Conservation (phyloP, 352 stramenopile genomes). For the Ophiocytium majus region DNA sequence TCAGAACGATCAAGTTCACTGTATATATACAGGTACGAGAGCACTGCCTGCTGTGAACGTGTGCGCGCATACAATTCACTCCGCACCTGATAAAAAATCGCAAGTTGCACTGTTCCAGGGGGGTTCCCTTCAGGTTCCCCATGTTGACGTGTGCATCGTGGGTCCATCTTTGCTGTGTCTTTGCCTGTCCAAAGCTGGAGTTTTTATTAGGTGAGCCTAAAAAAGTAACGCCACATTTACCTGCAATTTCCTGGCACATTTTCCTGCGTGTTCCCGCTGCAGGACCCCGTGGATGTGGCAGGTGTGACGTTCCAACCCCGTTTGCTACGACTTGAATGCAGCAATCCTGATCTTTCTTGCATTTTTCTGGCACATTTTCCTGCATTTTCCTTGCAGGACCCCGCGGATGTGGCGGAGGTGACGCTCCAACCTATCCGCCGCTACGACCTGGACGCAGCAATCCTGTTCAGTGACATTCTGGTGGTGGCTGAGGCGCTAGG, state of each 20-base stretch:
- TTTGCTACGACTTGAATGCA: neutral
- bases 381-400: constrained; percentile 35
- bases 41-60: too few species aligned
- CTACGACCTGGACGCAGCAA: constrained; percentile 90
- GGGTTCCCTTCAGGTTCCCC: too few species aligned
- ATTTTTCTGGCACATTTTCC: neutral
- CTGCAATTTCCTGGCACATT: neutral
- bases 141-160: too few species aligned
- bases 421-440: constrained; percentile 91
- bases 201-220: too few species aligned
- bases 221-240: too few species aligned
- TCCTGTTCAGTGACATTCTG: constrained; percentile 98
- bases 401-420: constrained; percentile 82
- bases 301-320: constrained; percentile 93
- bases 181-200: too few species aligned
- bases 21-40: too few species aligned
- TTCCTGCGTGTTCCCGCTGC: neutral
- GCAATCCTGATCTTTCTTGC: neutral
- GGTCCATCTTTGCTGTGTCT: too few species aligned
- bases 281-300: constrained; percentile 66
- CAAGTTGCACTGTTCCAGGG: too few species aligned
- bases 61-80: too few species aligned
- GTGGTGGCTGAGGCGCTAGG: constrained; percentile 94
- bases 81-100: too few species aligned
- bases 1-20: too few species aligned